Percentiles rank a stretch among this genome's conserved stretches.
These are phyloP conservation scores for Trichoderma sp. DNA, from an alignment of 2,329 filamentous ascomycete genomes.

Conservation along the genomic window DNA sequence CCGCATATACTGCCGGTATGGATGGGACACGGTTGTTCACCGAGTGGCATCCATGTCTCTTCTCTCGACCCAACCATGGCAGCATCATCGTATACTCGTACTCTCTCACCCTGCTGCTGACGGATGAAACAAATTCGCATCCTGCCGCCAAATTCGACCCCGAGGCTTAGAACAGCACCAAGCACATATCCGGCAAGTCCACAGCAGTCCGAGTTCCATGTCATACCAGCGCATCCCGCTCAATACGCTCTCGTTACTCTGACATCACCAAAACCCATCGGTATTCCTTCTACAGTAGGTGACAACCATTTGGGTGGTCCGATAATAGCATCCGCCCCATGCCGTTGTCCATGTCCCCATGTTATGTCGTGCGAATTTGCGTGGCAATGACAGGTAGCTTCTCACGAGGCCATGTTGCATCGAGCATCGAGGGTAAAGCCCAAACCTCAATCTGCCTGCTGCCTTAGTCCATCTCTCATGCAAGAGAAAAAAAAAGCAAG, in stretches of 20 bases:
- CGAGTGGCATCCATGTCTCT: not conserved
- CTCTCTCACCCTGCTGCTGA: not conserved
- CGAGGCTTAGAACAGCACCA: not conserved
- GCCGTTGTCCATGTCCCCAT: not conserved
- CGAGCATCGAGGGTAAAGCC: not conserved
- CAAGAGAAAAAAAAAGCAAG: not conserved
- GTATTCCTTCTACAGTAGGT: slow-evolving; percentile 3
- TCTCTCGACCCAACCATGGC: not conserved
- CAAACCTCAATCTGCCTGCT: not conserved
- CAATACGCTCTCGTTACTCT: not conserved
- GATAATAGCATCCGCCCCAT: not conserved
- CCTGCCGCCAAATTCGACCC: not conserved
- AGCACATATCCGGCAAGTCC: not conserved
- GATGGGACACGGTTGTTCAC: not conserved
- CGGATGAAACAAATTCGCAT: not conserved
- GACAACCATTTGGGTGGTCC: slow-evolving; percentile 6
- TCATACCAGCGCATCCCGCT: not conserved
- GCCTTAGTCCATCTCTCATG: not conserved
- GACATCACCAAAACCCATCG: not conserved
- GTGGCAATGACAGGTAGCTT: not conserved
- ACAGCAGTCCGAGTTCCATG: not conserved
- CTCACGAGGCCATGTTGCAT: slow-evolving; percentile 8
- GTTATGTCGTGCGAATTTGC: not conserved
- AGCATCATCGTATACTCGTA: not conserved
- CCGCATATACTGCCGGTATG: not conserved